phyloP scores from a whole-genome alignment of 1,139 yeast genomes.

The Nakaseomyces glabratus region DNA sequence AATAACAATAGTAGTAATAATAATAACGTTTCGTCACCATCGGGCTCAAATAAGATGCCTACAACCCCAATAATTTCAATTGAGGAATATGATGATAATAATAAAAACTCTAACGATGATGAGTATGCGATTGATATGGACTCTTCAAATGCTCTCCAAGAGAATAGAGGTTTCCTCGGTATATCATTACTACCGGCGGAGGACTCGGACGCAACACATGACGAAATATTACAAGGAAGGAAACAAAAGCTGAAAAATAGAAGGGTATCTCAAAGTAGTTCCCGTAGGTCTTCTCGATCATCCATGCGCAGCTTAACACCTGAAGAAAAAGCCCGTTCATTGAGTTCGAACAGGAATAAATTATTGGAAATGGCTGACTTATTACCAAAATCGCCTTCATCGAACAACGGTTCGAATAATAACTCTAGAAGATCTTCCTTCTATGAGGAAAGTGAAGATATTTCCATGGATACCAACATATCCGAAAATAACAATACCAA shows the following conservation, averaged over 20 bases:
- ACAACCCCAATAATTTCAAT: slow-evolving; percentile 23
- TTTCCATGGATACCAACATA: background rate
- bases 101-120: background rate
- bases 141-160: background rate
- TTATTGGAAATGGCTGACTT: slow-evolving; percentile 50
- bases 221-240: slow-evolving; percentile 26
- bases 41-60: slow-evolving; percentile 8
- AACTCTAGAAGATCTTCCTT: slow-evolving; percentile 9
- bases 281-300: slow-evolving; percentile 18
- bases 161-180: background rate
- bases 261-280: slow-evolving; percentile 14
- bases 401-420: slow-evolving; percentile 1
- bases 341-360: slow-evolving; percentile 42
- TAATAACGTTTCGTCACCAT: slow-evolving; percentile 5
- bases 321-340: slow-evolving; percentile 31
- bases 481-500: slow-evolving; percentile 5
- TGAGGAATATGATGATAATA: slow-evolving; percentile 17
- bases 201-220: slow-evolving; percentile 14
- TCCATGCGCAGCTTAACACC: slow-evolving; percentile 20
- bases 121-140: slow-evolving; percentile 5
- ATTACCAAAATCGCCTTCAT: slow-evolving; percentile 9
- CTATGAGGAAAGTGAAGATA: slow-evolving; percentile 1
- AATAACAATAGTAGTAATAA: background rate
- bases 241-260: slow-evolving; percentile 12
- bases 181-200: slow-evolving; percentile 6